Conservation (phyloP, 2,329 filamentous ascomycete genomes). For the Apiospora marii region DNA sequence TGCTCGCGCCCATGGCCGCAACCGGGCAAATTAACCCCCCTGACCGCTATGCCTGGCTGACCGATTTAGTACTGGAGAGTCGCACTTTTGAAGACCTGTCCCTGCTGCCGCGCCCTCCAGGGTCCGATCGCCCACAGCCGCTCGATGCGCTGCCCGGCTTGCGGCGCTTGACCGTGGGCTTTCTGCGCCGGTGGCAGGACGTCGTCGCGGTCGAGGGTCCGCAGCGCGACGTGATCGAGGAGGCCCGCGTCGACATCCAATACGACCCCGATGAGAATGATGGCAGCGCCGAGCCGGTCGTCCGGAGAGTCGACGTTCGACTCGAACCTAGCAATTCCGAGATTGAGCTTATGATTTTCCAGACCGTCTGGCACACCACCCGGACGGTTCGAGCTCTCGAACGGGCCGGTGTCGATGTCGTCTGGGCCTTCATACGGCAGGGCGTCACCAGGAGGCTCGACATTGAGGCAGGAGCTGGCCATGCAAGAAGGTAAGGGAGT, state of each 20-base stretch:
- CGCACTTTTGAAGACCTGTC: not conserved
- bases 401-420: not conserved
- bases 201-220: constrained; percentile 10
- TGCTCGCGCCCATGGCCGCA: not conserved
- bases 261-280: not conserved
- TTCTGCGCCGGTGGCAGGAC: constrained; percentile 18
- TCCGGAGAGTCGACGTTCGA: not conserved
- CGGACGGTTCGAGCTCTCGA: not conserved
- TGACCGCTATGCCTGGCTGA: not conserved
- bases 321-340: too few species aligned
- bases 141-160: not conserved
- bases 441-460: not conserved
- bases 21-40: not conserved
- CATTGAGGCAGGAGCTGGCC: not conserved
- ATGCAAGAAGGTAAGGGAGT: not conserved
- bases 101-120: not conserved
- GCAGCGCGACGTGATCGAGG: constrained; percentile 8
- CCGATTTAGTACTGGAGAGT: not conserved
- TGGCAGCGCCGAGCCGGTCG: not conserved
- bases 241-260: not conserved
- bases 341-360: not conserved
- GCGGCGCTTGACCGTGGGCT: constrained; percentile 5
- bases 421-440: not conserved
- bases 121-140: not conserved
- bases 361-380: not conserved